Evolutionary conservation across 805 yeast genomes (phyloP).

Genomic region (Scheffersomyces coipomensis): DNA sequence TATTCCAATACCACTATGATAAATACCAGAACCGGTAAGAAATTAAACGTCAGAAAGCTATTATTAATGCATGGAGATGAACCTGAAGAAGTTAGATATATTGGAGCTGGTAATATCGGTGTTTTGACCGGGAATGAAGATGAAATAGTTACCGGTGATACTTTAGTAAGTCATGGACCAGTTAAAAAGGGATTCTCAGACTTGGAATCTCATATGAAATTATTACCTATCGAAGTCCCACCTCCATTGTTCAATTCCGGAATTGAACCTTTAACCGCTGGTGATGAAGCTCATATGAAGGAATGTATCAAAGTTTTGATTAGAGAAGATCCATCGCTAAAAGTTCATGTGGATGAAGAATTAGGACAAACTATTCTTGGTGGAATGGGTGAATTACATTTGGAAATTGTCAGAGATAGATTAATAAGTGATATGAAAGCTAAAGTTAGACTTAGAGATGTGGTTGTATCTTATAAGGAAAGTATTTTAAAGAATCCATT

Average conservation of each 20-base stretch:
- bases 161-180: slow-evolving; percentile 63
- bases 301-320: slow-evolving; percentile 62
- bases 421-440: slow-evolving; percentile 81
- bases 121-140: slow-evolving; percentile 74
- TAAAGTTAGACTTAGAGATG: slow-evolving; percentile 73
- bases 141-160: slow-evolving; percentile 86
- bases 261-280: slow-evolving; percentile 78
- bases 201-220: slow-evolving; percentile 41
- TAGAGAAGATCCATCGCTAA: slow-evolving; percentile 90
- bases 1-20: slow-evolving; percentile 58
- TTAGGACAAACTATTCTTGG: slow-evolving; percentile 84
- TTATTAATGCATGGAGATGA: slow-evolving; percentile 85
- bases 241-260: slow-evolving; percentile 91
- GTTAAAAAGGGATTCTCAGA: slow-evolving; percentile 45
- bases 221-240: slow-evolving; percentile 80
- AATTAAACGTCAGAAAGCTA: slow-evolving; percentile 64
- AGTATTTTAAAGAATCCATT: slow-evolving; percentile 26
- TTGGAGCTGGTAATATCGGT: slow-evolving; percentile 84
- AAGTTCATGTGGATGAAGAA: slow-evolving; percentile 72
- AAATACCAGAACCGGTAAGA: slow-evolving; percentile 69
- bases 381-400: slow-evolving; percentile 97
- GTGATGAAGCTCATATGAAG: slow-evolving; percentile 75
- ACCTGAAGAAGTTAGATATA: slow-evolving; percentile 65
- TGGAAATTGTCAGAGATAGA: slow-evolving; percentile 83
- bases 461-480: slow-evolving; percentile 90